Conservation (phyloP, 2,329 filamentous ascomycete genomes). For the Alternaria incomplexa region DNA sequence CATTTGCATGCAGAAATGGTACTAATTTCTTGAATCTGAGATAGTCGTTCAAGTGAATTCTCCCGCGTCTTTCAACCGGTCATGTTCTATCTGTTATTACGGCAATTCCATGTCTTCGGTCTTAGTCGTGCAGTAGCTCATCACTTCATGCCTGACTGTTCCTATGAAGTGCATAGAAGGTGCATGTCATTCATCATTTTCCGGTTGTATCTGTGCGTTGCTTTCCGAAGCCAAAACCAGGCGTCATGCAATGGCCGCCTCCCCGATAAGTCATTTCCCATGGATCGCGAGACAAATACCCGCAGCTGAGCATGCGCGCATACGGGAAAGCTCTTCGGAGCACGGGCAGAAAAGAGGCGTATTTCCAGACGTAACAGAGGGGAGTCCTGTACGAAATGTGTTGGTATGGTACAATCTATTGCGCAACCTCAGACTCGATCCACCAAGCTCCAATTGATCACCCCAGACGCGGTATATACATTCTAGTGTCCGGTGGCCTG, state of each 20-base stretch:
- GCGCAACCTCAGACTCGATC: slow-evolving; percentile 35
- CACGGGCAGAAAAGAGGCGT: neutral
- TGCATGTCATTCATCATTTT: neutral
- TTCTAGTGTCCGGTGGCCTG: slow-evolving; percentile 28
- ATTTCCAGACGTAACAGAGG: slow-evolving; percentile 7
- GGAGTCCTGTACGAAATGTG: slow-evolving; percentile 23
- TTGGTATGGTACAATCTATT: slow-evolving; percentile 51
- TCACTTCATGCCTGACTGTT: neutral
- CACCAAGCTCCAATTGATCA: slow-evolving; percentile 13
- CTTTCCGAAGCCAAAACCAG: neutral
- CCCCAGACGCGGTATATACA: slow-evolving; percentile 27
- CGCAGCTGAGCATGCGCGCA: neutral
- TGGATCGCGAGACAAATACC: neutral
- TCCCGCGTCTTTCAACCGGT: too few species aligned
- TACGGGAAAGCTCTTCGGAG: neutral
- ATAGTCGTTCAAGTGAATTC: too few species aligned
- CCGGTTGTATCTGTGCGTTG: neutral
- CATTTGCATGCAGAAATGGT: neutral
- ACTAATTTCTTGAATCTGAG: too few species aligned
- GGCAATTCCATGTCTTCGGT: neutral
- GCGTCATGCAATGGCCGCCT: neutral
- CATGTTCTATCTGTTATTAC: neutral
- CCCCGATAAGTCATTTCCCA: neutral
- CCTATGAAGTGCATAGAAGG: neutral
- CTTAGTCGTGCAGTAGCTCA: neutral